Evolutionary conservation across 2,329 filamentous ascomycete genomes (phyloP), one percentile per base, ranked within the genome.

Genomic region (Pseudopithomyces maydicus): DNA sequence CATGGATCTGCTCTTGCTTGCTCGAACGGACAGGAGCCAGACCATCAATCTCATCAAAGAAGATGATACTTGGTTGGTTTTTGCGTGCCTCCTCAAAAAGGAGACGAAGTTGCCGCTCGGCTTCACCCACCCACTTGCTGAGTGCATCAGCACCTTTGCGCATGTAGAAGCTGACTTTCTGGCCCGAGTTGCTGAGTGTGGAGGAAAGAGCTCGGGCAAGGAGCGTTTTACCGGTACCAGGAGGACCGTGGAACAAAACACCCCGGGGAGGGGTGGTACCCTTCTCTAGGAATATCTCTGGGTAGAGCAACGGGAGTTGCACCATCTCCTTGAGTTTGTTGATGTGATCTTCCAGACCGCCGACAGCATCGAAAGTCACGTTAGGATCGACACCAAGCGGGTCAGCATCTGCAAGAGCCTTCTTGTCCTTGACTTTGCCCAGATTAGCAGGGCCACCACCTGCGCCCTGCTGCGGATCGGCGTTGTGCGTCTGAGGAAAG

Each of bases 241-340:
- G 95, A 52, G 95, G 95, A 33, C 95, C 95, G 73, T 99, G 95
- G 77, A 99, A 99, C 57, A 99, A 78, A 2, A 99, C 96, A 74
- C 95, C 95, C 52, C 96, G 87, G 12, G 95, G 95, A 11, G 95
- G 95, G 1, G 93, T 97, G 57, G 98, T 92, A 64, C 96, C 89
- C 75, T 98, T 96, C 60, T 88, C 88, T 62, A 89, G 84, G 75
- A 98, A 99, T 41, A 98, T 87, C 75, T 99, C 95, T 0, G 95
- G 95, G 70, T 99, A 99, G 6, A 98, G 84, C 19, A 99, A 80
- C 2, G 95, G 95, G 58, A 99, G 84, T 64, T 94, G 90, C 17
- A 99, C 94, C 95, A 99, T 99, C 78, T 99, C 95, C 77, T 99
- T 98, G 60, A 99, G 83, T 75, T 97, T 92, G 72, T 97, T 92